Conservation (phyloP, 2,329 filamentous ascomycete genomes). For the Fusarium lyarnte region DNA sequence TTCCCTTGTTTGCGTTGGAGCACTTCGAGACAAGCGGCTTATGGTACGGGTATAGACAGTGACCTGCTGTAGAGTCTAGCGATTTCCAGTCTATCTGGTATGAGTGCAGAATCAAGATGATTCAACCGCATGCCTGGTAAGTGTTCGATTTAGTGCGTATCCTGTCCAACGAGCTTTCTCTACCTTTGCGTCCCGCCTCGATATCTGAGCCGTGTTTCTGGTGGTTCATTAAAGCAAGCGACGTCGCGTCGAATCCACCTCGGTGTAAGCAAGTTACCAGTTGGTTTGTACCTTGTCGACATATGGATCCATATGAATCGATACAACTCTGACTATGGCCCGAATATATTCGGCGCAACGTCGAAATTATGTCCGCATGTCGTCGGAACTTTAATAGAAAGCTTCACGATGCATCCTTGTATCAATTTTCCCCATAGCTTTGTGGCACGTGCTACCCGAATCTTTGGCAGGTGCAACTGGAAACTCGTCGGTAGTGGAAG, state of each 20-base stretch:
- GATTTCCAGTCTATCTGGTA: conserved; percentile 34
- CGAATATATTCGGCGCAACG: conserved; percentile 2
- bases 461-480: background rate
- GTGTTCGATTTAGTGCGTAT: background rate
- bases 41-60: conserved; percentile 23
- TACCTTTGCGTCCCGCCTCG: background rate
- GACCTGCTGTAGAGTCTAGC: background rate
- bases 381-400: background rate
- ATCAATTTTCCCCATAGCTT: background rate
- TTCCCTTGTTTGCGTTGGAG: background rate
- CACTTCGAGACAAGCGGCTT: conserved; percentile 12
- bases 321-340: background rate
- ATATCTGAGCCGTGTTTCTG: conserved; percentile 11
- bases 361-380: background rate
- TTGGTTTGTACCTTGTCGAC: background rate
- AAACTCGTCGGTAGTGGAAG: conserved; percentile 6
- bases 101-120: conserved; percentile 6
- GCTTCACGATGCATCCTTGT: background rate
- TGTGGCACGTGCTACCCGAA: conserved; percentile 13
- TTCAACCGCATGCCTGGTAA: background rate
- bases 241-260: conserved; percentile 12
- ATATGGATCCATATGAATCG: background rate
- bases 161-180: background rate
- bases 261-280: conserved; percentile 1
- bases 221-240: conserved; percentile 1